Evolutionary conservation across 257 asterid genomes (phyloP).

Genomic region (Jacaranda mimosifolia): DNA sequence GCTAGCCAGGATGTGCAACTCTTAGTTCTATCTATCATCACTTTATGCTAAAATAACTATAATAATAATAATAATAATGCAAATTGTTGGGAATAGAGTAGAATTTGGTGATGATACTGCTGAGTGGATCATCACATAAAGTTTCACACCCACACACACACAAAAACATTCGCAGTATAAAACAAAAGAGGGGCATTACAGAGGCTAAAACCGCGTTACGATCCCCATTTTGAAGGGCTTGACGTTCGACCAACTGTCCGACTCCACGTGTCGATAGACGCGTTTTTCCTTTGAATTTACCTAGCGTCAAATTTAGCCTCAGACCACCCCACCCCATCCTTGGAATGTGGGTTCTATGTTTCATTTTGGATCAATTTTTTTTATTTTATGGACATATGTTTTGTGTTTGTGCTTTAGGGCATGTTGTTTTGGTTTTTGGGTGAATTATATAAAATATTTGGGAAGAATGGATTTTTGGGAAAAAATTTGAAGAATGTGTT

Average conservation of each 20-base stretch:
- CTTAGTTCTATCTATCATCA: slow-evolving; percentile 34
- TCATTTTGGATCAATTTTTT: no score
- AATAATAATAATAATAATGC: slow-evolving; percentile 6
- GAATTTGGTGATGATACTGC: slow-evolving; percentile 5
- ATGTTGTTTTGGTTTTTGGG: no score
- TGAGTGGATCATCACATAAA: slow-evolving; percentile 35
- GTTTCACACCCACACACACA: slow-evolving; percentile 11
- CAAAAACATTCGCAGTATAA: slow-evolving; percentile 44
- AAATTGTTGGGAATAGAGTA: slow-evolving; percentile 32
- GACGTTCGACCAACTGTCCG: slow-evolving; percentile 28
- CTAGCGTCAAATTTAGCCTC: slow-evolving; percentile 23
- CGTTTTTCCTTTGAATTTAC: slow-evolving; percentile 38
- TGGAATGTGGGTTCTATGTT: no score
- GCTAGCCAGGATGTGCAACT: slow-evolving; percentile 47
- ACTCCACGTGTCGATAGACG: slow-evolving; percentile 47
- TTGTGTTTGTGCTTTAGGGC: no score
- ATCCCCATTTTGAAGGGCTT: slow-evolving; percentile 17
- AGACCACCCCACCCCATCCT: not conserved
- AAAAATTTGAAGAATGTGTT: no score
- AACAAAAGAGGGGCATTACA: slow-evolving; percentile 33
- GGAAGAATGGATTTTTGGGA: no score
- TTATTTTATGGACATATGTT: no score
- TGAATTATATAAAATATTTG: no score
- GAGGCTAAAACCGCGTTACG: slow-evolving; percentile 48
- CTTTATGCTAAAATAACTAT: slow-evolving; percentile 2